These are phyloP conservation scores for Decorospora gaudefroyi DNA, from an alignment of 2,329 filamentous ascomycete genomes.

Conservation along the genomic window DNA sequence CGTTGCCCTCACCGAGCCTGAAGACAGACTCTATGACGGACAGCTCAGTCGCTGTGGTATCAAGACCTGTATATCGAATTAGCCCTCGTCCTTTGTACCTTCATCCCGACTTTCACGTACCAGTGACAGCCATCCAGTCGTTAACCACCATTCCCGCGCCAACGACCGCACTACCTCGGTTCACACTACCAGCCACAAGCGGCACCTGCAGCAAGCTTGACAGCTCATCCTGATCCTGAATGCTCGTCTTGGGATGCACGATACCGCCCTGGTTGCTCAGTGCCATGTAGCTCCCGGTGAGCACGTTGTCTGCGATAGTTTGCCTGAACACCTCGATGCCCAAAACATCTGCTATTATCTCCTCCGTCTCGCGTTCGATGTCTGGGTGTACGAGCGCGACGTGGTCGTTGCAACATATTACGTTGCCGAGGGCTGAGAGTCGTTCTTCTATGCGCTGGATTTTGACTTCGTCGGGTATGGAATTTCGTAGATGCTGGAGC, in stretches of 20 bases:
- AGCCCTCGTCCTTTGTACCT: not conserved
- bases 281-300: constrained; percentile 95
- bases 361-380: constrained; percentile 95
- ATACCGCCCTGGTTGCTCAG: constrained; percentile 95
- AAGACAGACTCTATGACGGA: constrained; percentile 97
- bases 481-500: constrained; percentile 94
- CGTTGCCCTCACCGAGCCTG: constrained; percentile 82
- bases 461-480: constrained; percentile 85
- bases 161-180: constrained; percentile 91
- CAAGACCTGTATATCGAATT: constrained; percentile 62
- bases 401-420: constrained; percentile 95
- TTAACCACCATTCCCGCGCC: constrained; percentile 96
- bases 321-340: constrained; percentile 90
- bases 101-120: constrained; percentile 23
- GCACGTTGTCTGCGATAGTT: constrained; percentile 94
- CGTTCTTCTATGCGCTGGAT: constrained; percentile 98
- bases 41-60: constrained; percentile 96
- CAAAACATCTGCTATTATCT: constrained; percentile 94
- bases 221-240: constrained; percentile 98
- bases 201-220: constrained; percentile 92
- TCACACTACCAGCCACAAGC: constrained; percentile 90
- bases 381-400: constrained; percentile 96
- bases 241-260: constrained; percentile 94
- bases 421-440: constrained; percentile 91
- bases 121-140: constrained; percentile 92